Conservation (phyloP, 805 yeast species). For the Yarrowia deformans region DNA sequence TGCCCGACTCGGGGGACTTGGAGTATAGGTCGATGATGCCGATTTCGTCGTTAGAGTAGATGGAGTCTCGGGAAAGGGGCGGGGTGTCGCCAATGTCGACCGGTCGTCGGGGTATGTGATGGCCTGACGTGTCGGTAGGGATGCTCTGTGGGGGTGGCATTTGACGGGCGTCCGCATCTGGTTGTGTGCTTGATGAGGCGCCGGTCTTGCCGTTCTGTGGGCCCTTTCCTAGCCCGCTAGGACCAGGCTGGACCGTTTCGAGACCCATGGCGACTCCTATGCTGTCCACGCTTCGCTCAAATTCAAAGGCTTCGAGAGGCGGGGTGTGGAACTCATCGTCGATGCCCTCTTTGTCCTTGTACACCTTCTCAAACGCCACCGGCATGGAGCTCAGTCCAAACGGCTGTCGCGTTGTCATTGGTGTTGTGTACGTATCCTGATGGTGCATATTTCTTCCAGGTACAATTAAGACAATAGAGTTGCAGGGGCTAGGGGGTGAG, state of each 20-base stretch:
- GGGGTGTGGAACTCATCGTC: conserved; percentile 34
- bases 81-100: conserved; percentile 27
- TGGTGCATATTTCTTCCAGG: conserved; percentile 29
- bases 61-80: conserved; percentile 22
- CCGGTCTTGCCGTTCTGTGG: neutral
- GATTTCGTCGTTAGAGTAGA: conserved; percentile 31
- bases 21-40: conserved; percentile 32
- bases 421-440: conserved; percentile 37
- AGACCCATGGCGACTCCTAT: conserved; percentile 35
- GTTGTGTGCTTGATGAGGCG: neutral
- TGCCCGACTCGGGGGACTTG: conserved; percentile 33
- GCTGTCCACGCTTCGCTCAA: conserved; percentile 37
- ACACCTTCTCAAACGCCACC: conserved; percentile 39
- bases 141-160: conserved; percentile 19
- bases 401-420: conserved; percentile 39
- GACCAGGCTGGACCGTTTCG: conserved; percentile 16
- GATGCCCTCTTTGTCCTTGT: conserved; percentile 34
- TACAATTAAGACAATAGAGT: conserved; percentile 28
- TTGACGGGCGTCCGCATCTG: neutral
- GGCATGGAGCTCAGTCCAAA: conserved; percentile 40
- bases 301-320: conserved; percentile 33
- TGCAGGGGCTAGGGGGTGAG: conserved; percentile 39
- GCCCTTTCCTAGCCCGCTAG: conserved; percentile 12
- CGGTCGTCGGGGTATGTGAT: conserved; percentile 6
- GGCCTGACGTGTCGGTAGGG: conserved; percentile 10